Percentiles rank a stretch among this genome's conserved stretches.
These are phyloP conservation scores for Ustilago nuda DNA, from an alignment of 1,284 basidiomycete species.

Conservation along the genomic window DNA sequence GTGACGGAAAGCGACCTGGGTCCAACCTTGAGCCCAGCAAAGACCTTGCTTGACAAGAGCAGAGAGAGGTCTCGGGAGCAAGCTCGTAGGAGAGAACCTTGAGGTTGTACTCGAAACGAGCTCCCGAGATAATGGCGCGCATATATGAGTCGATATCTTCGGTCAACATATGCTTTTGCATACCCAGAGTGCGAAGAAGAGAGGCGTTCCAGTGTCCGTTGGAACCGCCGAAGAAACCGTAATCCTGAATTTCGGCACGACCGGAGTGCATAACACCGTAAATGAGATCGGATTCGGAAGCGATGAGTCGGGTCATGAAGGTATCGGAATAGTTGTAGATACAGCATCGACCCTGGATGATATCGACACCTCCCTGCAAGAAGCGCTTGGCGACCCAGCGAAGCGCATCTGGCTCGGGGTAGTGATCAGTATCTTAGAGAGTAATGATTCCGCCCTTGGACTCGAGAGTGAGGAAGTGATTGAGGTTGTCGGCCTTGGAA, in stretches of 20 bases:
- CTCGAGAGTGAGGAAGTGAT: conserved; percentile 58
- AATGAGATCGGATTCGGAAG: conserved; percentile 62
- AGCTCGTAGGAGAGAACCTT: conserved; percentile 59
- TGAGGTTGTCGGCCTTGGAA: conserved; percentile 62
- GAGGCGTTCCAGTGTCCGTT: conserved; percentile 66
- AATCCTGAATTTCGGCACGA: conserved; percentile 57
- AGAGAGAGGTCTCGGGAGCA: conserved; percentile 54
- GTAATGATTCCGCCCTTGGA: conserved; percentile 57
- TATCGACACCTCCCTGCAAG: conserved; percentile 59
- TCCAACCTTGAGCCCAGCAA: conserved; percentile 65
- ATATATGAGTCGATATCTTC: conserved; percentile 64
- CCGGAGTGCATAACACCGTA: conserved; percentile 63
- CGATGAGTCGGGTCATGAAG: conserved; percentile 53
- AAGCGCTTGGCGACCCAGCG: conserved; percentile 60
- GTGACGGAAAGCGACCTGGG: conserved; percentile 61
- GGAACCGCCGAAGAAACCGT: conserved; percentile 62
- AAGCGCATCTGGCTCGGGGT: conserved; percentile 56
- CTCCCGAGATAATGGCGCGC: conserved; percentile 62
- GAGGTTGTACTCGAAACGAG: conserved; percentile 61
- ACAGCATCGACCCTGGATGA: conserved; percentile 63
- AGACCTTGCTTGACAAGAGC: conserved; percentile 61
- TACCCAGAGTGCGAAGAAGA: conserved; percentile 53
- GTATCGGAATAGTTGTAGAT: conserved; percentile 61
- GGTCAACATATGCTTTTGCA: conserved; percentile 62
- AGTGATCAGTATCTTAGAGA: conserved; percentile 63